phyloP scores from a whole-genome alignment of 2,329 filamentous ascomycete species.

The Xylariales sp. region DNA sequence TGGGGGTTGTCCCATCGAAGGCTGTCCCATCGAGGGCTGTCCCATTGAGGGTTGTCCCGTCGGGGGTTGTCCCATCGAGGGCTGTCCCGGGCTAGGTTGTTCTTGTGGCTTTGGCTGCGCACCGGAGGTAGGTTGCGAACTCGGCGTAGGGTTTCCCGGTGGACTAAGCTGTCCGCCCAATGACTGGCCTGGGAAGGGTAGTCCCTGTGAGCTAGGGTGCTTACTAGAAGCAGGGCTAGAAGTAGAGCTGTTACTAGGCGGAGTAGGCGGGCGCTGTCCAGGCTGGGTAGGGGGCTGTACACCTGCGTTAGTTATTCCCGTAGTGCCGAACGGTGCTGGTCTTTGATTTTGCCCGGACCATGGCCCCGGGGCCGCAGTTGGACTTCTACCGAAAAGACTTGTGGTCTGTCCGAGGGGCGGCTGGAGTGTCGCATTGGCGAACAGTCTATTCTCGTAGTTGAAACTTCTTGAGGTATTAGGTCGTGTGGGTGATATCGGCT shows the following conservation, averaged over 20 bases:
- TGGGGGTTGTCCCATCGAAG: too few relatives aligned
- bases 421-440: conserved; percentile 49
- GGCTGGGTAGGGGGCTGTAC: neutral
- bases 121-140: neutral
- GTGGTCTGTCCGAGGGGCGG: conserved; percentile 6
- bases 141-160: neutral
- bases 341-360: neutral
- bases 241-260: too few relatives aligned
- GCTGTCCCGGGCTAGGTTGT: too few relatives aligned
- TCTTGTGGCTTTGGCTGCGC: too few relatives aligned
- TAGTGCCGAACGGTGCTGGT: neutral
- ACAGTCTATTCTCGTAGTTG: conserved; percentile 52
- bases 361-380: neutral
- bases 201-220: neutral
- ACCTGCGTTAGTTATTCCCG: neutral
- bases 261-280: too few relatives aligned
- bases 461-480: conserved; percentile 50
- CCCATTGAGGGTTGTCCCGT: too few relatives aligned
- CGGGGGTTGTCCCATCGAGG: too few relatives aligned
- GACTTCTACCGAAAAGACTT: neutral
- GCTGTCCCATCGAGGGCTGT: too few relatives aligned
- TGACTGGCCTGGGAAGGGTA: too few relatives aligned
- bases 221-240: too few relatives aligned
- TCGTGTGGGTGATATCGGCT: conserved; percentile 40
- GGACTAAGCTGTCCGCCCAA: neutral